phyloP scores from a whole-genome alignment of 768 basidiomycete species.

The Tylopilus intermedius region DNA sequence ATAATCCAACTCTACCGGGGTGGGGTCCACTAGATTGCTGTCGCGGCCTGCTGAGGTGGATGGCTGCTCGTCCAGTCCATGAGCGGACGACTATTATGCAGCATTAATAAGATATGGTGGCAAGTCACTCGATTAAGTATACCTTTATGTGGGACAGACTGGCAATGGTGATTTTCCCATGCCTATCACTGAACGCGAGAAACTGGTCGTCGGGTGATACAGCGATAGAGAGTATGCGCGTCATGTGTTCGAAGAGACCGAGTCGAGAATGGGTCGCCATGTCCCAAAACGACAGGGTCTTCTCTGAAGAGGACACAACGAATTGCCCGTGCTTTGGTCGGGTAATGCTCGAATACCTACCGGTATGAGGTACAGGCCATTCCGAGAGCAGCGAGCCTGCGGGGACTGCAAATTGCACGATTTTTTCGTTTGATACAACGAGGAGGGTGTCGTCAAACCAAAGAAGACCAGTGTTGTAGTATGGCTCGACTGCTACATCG shows the following conservation, averaged over 20 bases:
- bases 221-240: neutral
- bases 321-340: neutral
- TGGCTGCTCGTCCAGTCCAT: neutral
- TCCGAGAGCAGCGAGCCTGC: neutral
- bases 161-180: neutral
- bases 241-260: neutral
- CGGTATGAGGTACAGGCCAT: neutral
- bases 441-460: neutral
- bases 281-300: neutral
- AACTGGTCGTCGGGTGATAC: neutral
- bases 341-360: accelerated
- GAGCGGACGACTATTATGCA: neutral
- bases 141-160: neutral
- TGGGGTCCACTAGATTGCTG: no score
- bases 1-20: no score
- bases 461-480: neutral
- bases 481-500: no score
- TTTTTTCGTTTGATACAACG: neutral
- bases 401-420: neutral
- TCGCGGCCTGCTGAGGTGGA: no score
- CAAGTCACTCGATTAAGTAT: neutral
- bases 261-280: neutral
- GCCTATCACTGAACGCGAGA: neutral
- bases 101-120: neutral
- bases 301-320: neutral